Evolutionary conservation across 1,139 yeast genomes (phyloP).

Genomic region (Pichia sp.): DNA sequence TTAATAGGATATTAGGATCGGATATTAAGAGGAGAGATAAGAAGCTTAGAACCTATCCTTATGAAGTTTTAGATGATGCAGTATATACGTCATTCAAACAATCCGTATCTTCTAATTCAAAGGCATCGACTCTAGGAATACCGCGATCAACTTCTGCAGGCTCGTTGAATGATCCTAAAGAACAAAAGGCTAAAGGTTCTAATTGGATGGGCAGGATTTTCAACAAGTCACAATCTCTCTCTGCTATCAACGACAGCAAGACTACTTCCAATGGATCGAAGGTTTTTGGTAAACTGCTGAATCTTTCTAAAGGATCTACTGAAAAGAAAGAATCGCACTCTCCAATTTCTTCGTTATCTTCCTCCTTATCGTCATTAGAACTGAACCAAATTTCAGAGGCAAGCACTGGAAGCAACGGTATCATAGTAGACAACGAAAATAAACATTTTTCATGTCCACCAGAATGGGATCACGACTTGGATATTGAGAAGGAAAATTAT

Average conservation of each 20-base stretch:
- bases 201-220: slow-evolving; percentile 16
- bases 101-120: neutral
- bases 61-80: slow-evolving; percentile 73
- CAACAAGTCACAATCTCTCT: slow-evolving; percentile 7
- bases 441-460: slow-evolving; percentile 24
- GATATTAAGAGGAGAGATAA: slow-evolving; percentile 31
- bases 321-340: slow-evolving; percentile 6
- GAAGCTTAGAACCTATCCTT: slow-evolving; percentile 50
- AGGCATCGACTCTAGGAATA: neutral
- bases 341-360: slow-evolving; percentile 24
- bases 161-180: slow-evolving; percentile 2
- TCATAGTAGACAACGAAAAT: neutral
- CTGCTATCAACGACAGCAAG: neutral
- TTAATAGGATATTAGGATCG: slow-evolving; percentile 37
- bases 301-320: neutral
- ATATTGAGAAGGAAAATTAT: slow-evolving; percentile 21
- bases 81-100: slow-evolving; percentile 45
- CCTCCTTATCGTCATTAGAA: slow-evolving; percentile 26
- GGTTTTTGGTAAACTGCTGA: slow-evolving; percentile 1
- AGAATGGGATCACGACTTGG: slow-evolving; percentile 20
- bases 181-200: neutral
- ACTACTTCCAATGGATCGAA: slow-evolving; percentile 21
- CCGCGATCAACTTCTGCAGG: neutral
- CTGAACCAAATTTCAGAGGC: slow-evolving; percentile 12
- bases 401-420: neutral